phyloP scores from a whole-genome alignment of 208 protist species.

The Trichomonas vaginalis region DNA sequence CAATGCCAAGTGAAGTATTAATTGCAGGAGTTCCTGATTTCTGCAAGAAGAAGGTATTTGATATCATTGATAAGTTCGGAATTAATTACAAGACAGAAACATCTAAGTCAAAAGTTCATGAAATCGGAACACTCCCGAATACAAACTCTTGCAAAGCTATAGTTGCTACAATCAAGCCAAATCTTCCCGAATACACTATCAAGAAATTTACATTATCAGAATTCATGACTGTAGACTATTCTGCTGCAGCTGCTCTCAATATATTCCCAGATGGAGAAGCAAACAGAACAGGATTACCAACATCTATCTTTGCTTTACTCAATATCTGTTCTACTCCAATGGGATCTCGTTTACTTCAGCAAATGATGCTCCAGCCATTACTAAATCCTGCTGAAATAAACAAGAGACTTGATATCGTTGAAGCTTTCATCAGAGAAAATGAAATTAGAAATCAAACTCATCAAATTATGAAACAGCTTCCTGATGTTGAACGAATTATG shows the following conservation, averaged over 20 bases:
- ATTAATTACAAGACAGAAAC: background rate
- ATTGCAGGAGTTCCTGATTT: background rate
- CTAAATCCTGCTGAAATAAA: background rate
- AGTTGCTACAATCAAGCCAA: background rate
- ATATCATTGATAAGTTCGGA: background rate
- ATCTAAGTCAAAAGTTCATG: background rate
- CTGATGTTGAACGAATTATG: background rate
- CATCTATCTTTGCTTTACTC: background rate
- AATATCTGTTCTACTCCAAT: background rate
- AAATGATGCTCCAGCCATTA: background rate
- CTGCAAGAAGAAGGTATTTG: background rate
- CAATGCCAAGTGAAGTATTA: conserved; percentile 3
- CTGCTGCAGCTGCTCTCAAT: background rate
- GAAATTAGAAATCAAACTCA: background rate
- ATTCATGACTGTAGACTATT: background rate
- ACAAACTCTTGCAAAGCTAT: background rate
- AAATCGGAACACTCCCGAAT: background rate
- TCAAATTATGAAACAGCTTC: background rate
- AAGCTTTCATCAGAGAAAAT: background rate
- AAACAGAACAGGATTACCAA: background rate
- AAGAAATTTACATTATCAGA: background rate
- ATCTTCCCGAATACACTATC: background rate
- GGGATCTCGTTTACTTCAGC: background rate
- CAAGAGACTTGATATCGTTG: background rate
- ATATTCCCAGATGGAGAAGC: background rate